Conservation (phyloP, 139 green algal species). For the Yamagishiella unicocca region DNA sequence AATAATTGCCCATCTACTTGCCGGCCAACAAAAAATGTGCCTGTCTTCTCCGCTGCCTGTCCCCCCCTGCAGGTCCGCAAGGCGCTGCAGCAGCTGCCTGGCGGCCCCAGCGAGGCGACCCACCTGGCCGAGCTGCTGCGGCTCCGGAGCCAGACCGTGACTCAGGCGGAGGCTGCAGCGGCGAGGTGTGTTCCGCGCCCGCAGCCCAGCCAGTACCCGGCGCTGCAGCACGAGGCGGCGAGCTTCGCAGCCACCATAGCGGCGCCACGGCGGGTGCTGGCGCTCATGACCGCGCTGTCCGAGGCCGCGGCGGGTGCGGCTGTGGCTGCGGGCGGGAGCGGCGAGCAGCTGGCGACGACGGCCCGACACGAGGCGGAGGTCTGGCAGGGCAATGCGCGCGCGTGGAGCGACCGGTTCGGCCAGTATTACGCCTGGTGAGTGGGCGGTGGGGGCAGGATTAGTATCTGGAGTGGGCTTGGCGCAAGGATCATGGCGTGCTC, state of each 20-base stretch:
- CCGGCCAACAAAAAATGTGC: too few relatives aligned
- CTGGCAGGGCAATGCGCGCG: constrained; percentile 66
- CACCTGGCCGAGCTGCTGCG: constrained; percentile 52
- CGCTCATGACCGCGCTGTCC: constrained; percentile 45
- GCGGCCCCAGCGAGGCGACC: constrained; percentile 67
- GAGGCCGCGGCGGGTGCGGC: background rate
- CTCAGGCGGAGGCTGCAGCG: constrained; percentile 22
- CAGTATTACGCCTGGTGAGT: constrained; percentile 60
- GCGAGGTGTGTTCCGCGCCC: constrained; percentile 79
- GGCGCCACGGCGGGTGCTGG: constrained; percentile 38
- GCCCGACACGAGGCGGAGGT: constrained; percentile 54
- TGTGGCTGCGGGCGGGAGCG: background rate
- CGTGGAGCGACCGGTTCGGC: constrained; percentile 67
- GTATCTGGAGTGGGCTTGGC: too few relatives aligned
- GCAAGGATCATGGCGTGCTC: too few relatives aligned
- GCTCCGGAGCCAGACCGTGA: background rate
- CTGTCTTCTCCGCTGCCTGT: background rate
- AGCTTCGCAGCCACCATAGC: constrained; percentile 59
- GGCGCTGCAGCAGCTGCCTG: constrained; percentile 71
- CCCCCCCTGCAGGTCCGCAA: constrained; percentile 56
- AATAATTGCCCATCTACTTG: too few relatives aligned
- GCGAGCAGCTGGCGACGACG: too few relatives aligned
- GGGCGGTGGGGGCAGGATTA: background rate
- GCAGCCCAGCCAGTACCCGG: constrained; percentile 76
- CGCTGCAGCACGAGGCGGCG: constrained; percentile 66